Evolutionary conservation across 2,329 filamentous ascomycete genomes (phyloP).

Genomic region (Monosporascus sp.): DNA sequence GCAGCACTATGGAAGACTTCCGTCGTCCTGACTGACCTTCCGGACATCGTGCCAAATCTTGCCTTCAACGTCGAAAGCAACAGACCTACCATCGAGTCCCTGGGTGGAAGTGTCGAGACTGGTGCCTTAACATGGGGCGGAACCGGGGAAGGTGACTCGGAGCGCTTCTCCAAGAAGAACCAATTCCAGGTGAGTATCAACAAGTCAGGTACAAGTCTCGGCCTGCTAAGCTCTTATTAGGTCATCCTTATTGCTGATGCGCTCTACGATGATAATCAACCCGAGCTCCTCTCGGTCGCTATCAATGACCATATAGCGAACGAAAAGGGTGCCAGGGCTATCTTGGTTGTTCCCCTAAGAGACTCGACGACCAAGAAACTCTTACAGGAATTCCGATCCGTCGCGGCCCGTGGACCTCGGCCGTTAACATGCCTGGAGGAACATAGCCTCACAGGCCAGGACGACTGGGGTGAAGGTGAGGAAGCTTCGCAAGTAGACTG

Average conservation of each 20-base stretch:
- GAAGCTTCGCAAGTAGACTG: constrained; percentile 50
- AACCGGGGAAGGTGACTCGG: constrained; percentile 34
- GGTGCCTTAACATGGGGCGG: constrained; percentile 72
- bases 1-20: constrained; percentile 62
- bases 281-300: constrained; percentile 64
- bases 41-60: constrained; percentile 77
- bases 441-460: constrained; percentile 58
- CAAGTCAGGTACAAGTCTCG: background rate
- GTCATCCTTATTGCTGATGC: constrained; percentile 81
- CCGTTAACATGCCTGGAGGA: constrained; percentile 50
- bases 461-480: constrained; percentile 64
- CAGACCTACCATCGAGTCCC: constrained; percentile 42
- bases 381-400: constrained; percentile 53
- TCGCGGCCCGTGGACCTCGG: constrained; percentile 49
- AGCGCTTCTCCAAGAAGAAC: constrained; percentile 37
- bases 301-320: constrained; percentile 62
- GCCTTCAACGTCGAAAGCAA: constrained; percentile 68
- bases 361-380: constrained; percentile 62
- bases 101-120: constrained; percentile 53
- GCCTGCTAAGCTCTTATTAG: constrained; percentile 27
- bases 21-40: constrained; percentile 76
- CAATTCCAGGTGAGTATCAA: constrained; percentile 44
- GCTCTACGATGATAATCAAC: constrained; percentile 81
- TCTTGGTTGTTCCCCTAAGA: constrained; percentile 77
- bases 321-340: constrained; percentile 53